Conservation (phyloP, 2,329 filamentous ascomycete genomes). For the Neopestalotiopsis rosae region DNA sequence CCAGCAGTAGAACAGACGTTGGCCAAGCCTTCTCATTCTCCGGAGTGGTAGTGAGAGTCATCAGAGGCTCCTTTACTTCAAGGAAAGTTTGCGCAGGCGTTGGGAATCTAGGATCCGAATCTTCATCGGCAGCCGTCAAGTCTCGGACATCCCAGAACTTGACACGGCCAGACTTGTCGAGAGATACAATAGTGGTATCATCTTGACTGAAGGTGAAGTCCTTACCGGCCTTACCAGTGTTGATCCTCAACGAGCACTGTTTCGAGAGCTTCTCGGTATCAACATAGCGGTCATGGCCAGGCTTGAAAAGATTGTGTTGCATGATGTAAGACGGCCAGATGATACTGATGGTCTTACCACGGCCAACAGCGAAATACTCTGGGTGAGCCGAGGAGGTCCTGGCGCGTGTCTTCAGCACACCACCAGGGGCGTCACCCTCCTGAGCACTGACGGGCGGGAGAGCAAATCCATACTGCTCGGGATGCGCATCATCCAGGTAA, state of each 20-base stretch:
- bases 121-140: constrained; percentile 63
- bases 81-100: constrained; percentile 63
- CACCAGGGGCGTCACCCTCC: constrained; percentile 89
- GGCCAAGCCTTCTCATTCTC: constrained; percentile 95
- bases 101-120: constrained; percentile 54
- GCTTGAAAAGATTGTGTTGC: constrained; percentile 67
- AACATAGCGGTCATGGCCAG: constrained; percentile 70
- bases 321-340: constrained; percentile 73
- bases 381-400: constrained; percentile 88
- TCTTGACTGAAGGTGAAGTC: constrained; percentile 98
- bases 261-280: constrained; percentile 87
- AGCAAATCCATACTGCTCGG: constrained; percentile 86
- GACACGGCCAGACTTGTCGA: constrained; percentile 95
- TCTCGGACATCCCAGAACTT: constrained; percentile 98
- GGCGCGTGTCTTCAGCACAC: constrained; percentile 93
- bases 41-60: constrained; percentile 85
- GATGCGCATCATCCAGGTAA: constrained; percentile 75
- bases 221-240: constrained; percentile 96
- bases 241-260: constrained; percentile 89
- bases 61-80: constrained; percentile 84
- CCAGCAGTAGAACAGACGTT: constrained; percentile 92
- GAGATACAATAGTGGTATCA: constrained; percentile 89
- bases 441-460: constrained; percentile 85
- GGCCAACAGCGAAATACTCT: constrained; percentile 92
- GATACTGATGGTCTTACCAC: constrained; percentile 95